These are phyloP conservation scores for Aphanomyces astaci DNA, from an alignment of 352 stramenopile species.

Conservation along the genomic window DNA sequence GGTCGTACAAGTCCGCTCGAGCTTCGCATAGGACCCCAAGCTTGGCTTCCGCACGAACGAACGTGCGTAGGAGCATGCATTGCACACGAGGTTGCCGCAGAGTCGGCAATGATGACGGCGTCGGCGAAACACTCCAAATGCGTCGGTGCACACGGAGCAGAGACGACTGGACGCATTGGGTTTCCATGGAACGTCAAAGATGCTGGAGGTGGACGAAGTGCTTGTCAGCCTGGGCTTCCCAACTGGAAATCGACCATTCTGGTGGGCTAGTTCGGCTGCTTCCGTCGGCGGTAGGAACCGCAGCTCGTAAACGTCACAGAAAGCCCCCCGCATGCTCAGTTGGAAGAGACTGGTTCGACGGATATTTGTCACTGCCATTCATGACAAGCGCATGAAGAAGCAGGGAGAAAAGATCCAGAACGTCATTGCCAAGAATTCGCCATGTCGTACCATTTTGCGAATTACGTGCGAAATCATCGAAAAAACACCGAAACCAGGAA, in stretches of 20 bases:
- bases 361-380: not conserved
- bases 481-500: not conserved
- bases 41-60: not conserved
- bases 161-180: slow-evolving; percentile 8
- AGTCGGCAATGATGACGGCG: slow-evolving; percentile 20
- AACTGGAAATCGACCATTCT: not conserved
- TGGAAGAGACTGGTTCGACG: not conserved
- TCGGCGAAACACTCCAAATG: slow-evolving; percentile 4
- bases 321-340: not conserved
- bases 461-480: not conserved
- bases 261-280: not conserved
- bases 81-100: slow-evolving; percentile 17
- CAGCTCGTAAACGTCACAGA: slow-evolving; percentile 18
- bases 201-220: not conserved
- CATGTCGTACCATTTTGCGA: too few species aligned
- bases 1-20: not conserved
- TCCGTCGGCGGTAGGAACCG: not conserved
- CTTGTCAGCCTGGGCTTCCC: not conserved
- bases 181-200: slow-evolving; percentile 18
- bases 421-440: too few species aligned
- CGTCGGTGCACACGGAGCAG: slow-evolving; percentile 12
- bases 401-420: not conserved
- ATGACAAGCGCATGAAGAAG: not conserved
- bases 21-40: not conserved
- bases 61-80: not conserved